These are phyloP conservation scores for Akanthomyces lecanii DNA, from an alignment of 2,329 filamentous ascomycete genomes.

Conservation along the genomic window DNA sequence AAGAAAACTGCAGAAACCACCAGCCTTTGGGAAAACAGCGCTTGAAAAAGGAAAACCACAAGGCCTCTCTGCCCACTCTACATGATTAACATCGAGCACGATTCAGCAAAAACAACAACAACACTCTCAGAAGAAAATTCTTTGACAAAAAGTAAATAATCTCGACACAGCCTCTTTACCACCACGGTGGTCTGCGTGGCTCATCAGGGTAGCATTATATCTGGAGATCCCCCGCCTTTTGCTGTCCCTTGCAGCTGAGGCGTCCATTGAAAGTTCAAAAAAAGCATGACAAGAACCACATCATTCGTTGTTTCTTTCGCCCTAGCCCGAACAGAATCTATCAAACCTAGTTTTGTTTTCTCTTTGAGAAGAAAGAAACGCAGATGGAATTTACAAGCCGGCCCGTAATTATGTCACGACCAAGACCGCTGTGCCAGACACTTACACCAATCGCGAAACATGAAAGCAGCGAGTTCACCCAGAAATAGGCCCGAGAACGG, in stretches of 20 bases:
- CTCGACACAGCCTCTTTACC: background rate
- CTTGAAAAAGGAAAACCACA: background rate
- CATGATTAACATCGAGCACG: background rate
- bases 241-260: background rate
- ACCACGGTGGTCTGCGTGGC: background rate
- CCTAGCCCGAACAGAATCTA: background rate
- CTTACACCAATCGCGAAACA: background rate
- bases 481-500: background rate
- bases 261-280: background rate
- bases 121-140: background rate
- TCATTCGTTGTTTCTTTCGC: background rate
- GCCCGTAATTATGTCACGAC: background rate
- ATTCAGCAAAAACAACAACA: background rate
- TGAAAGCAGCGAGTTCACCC: too few species aligned
- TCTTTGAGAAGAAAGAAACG: background rate
- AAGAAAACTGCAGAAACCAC: background rate
- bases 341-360: background rate
- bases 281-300: background rate
- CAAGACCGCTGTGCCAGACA: background rate
- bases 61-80: background rate
- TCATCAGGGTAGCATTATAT: background rate
- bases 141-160: background rate
- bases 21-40: background rate
- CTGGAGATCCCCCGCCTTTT: constrained; percentile 1
- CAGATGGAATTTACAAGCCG: background rate